Evolutionary conservation across 2,329 filamentous ascomycete species (phyloP).

Genomic region (Scleromitrula shiraiana): DNA sequence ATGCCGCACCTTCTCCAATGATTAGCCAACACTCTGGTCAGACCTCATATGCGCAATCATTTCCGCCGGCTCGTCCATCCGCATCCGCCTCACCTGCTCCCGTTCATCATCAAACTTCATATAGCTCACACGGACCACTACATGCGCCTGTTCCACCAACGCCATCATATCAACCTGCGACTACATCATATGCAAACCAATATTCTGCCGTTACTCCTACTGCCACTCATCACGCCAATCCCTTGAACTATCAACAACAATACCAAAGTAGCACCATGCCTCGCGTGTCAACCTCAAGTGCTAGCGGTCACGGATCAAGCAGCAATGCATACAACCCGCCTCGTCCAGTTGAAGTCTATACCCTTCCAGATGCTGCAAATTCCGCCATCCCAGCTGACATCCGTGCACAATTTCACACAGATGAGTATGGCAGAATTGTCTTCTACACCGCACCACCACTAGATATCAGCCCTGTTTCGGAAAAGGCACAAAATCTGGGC

Average conservation of each 20-base stretch:
- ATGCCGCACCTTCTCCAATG: constrained; percentile 21
- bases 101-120: constrained; percentile 24
- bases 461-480: constrained; percentile 31
- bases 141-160: constrained; percentile 21
- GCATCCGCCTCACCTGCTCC: constrained; percentile 26
- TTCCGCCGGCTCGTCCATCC: constrained; percentile 20
- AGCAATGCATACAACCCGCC: constrained; percentile 47
- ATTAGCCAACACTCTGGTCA: constrained; percentile 18
- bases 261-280: constrained; percentile 20
- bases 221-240: constrained; percentile 20
- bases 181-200: constrained; percentile 16
- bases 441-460: constrained; percentile 62
- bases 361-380: constrained; percentile 56
- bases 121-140: constrained; percentile 22
- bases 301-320: constrained; percentile 15
- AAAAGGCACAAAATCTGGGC: constrained; percentile 29
- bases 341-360: constrained; percentile 55
- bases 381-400: constrained; percentile 55
- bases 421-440: constrained; percentile 55
- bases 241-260: constrained; percentile 20
- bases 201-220: constrained; percentile 17
- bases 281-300: constrained; percentile 12
- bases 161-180: constrained; percentile 20
- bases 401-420: constrained; percentile 56
- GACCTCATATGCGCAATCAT: constrained; percentile 26